Percentiles rank a stretch among this genome's conserved stretches.
Evolutionary conservation across 768 basidiomycete species (phyloP).

Genomic region (Lepiota venenata): DNA sequence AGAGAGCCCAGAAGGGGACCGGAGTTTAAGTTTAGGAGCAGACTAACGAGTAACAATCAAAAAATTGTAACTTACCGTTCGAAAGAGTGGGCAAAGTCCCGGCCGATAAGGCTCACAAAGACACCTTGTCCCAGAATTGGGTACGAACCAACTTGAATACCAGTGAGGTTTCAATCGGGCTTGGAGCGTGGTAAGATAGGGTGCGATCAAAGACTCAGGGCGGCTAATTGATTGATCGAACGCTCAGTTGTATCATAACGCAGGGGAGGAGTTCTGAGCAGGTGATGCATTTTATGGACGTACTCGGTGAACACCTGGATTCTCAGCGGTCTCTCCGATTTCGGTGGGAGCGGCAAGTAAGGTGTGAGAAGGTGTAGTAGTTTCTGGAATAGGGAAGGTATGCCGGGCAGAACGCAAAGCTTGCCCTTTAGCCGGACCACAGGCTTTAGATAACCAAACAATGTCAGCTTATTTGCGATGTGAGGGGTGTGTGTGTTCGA

Average conservation of each 20-base stretch:
- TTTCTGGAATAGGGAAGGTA: conserved; percentile 79
- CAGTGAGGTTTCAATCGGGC: conserved; percentile 67
- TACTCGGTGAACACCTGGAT: conserved; percentile 85
- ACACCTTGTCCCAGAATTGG: conserved; percentile 62
- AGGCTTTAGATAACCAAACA: conserved; percentile 44
- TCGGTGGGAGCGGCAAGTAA: conserved; percentile 78
- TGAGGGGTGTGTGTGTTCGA: neutral
- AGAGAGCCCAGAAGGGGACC: neutral
- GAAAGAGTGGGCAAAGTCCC: conserved; percentile 23
- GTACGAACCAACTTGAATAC: conserved; percentile 82
- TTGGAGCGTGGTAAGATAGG: conserved; percentile 79
- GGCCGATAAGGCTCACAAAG: conserved; percentile 69
- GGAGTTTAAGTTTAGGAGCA: neutral
- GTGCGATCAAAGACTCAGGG: conserved; percentile 80
- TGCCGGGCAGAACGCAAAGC: conserved; percentile 90
- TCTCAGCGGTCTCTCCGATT: conserved; percentile 66
- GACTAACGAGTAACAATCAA: no score
- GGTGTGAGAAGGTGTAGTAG: conserved; percentile 73
- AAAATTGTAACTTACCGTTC: neutral
- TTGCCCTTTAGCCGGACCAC: conserved; percentile 84
- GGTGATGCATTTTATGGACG: conserved; percentile 8
- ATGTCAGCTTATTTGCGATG: neutral
- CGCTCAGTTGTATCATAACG: no score
- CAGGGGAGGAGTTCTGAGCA: neutral
- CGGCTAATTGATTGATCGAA: conserved; percentile 32